Percentiles rank a stretch among this genome's conserved stretches.
phyloP scores from a whole-genome alignment of 352 stramenopile genomes.

The Phytophthora quininea region DNA sequence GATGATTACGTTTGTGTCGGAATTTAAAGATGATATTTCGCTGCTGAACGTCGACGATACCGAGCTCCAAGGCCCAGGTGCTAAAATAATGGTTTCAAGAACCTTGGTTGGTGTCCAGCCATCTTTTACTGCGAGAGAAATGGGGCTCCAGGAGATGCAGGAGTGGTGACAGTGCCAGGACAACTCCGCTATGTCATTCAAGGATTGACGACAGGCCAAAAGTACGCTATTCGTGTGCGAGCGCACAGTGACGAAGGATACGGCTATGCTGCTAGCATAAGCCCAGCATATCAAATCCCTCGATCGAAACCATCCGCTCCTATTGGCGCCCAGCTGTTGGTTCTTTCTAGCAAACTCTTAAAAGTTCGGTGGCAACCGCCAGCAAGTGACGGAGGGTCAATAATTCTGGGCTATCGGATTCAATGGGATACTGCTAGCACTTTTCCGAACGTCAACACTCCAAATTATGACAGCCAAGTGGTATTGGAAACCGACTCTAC shows the following conservation, averaged over 20 bases:
- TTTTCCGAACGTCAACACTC: conserved; percentile 78
- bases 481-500: conserved; percentile 29
- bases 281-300: conserved; percentile 62
- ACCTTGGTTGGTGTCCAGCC: conserved; percentile 79
- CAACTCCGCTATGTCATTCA: conserved; percentile 43
- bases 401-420: conserved; percentile 88
- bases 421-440: conserved; percentile 89
- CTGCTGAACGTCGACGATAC: conserved; percentile 92
- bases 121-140: conserved; percentile 75
- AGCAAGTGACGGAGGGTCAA: conserved; percentile 65
- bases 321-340: conserved; percentile 48
- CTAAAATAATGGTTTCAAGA: conserved; percentile 73
- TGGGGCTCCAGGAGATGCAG: conserved; percentile 32
- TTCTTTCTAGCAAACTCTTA: conserved; percentile 65
- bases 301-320: conserved; percentile 50
- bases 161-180: conserved; percentile 39
- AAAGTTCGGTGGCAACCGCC: conserved; percentile 86
- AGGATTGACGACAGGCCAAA: conserved; percentile 51
- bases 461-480: conserved; percentile 58
- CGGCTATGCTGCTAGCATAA: conserved; percentile 48
- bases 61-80: conserved; percentile 90
- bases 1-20: conserved; percentile 93
- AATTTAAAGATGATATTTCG: conserved; percentile 78
- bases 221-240: conserved; percentile 60
- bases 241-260: conserved; percentile 61